Percentiles rank a stretch among this genome's conserved stretches.
Conservation (phyloP, 2,329 filamentous ascomycete species). For the Pyrenochaeta sp. region DNA sequence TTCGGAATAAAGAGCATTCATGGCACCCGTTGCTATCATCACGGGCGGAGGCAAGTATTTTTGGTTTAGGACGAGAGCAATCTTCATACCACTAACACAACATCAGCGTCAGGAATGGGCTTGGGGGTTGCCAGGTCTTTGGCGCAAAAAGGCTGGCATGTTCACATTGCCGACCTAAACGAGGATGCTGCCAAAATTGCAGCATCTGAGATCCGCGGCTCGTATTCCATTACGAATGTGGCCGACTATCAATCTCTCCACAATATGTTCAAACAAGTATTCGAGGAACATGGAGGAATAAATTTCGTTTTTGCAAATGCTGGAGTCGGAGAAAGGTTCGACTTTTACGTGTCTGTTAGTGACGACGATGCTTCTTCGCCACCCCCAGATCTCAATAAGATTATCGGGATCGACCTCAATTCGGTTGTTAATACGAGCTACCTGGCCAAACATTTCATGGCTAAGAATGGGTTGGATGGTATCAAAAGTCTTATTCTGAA, state of each 20-base stretch:
- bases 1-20: no score
- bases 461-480: background rate
- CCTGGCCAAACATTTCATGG: slow-evolving; percentile 1
- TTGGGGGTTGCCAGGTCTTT: background rate
- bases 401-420: background rate
- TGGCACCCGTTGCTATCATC: background rate
- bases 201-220: background rate
- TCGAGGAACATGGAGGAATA: background rate
- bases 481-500: background rate
- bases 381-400: background rate
- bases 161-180: slow-evolving; percentile 1
- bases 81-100: background rate
- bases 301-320: slow-evolving; percentile 2
- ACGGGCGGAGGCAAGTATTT: slow-evolving; percentile 1
- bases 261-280: background rate
- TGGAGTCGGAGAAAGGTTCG: background rate
- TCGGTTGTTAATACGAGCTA: background rate
- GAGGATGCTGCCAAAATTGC: background rate
- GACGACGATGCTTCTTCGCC: background rate
- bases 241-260: background rate
- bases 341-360: background rate
- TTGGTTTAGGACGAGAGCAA: no score
- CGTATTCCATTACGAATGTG: background rate
- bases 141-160: background rate
- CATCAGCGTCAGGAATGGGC: slow-evolving; percentile 1